Evolutionary conservation across 371 early-diverging fungal species (phyloP), one percentile per base, ranked within the genome.

Genomic region (Funneliformis caledonium): DNA sequence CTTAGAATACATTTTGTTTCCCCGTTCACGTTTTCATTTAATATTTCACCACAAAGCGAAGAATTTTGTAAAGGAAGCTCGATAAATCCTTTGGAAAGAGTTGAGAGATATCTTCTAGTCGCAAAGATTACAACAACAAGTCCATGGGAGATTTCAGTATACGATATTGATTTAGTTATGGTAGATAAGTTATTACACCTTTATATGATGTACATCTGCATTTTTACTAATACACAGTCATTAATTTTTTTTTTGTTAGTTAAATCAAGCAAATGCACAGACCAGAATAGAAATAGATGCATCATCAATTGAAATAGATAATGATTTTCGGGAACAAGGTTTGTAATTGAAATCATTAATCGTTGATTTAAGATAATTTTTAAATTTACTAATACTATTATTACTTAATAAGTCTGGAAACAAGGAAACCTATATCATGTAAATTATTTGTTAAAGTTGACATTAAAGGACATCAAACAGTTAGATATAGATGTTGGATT

Each of bases 371-470:
- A 56, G 16, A 19, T 16, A 19, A 56, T 1, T 19, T 56, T 56
- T 6, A 52, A 56, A 56, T 52, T 14, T 14, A 52, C 56, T 56
- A 7, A 56, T 65, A 74, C 19, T 52, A 12, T 74, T 56, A 19
- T 37, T 31, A 45, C 43, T 64, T 45, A 16, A 74, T 26, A 22
- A 70, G 70, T 60, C n/a, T 79, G 79, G 79, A 47, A 48, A 12
- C 69, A 45, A 37, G 79, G 79, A n/a, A 19, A 69, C 70, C n/a
- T 56, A 52, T 70, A 56, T 59, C 37, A 70, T 45, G 69, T 52
- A 19, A 79, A 69, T 79, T 79, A 70, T 56, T 50, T 79, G 10
- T 60, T 79, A n/a, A 43, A 70, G 31, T 43, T 79, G 47, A 56
- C 70, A 12, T 69, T 69, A 14, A 12, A 45, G 31, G 70, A 79